phyloP scores from a whole-genome alignment of 371 early-diverging fungal genomes.

The Apophysomyces elegans region DNA sequence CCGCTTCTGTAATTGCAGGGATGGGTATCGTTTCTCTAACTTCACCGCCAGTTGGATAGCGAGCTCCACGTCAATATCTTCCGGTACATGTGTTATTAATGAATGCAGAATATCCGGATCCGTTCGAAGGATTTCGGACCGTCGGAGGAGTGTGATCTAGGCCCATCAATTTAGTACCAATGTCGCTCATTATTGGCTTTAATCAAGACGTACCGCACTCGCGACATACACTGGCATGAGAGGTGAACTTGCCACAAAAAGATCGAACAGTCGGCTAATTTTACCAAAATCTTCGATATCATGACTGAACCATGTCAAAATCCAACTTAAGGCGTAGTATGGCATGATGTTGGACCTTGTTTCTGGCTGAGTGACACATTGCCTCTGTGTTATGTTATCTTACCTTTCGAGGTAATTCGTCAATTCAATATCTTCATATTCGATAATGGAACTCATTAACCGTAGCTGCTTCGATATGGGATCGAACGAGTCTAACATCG shows the following conservation, averaged over 20 bases:
- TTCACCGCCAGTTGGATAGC: slow-evolving; percentile 50
- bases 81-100: slow-evolving; percentile 62
- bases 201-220: slow-evolving; percentile 53
- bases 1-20: slow-evolving; percentile 55
- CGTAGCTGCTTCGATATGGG: slow-evolving; percentile 50
- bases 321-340: slow-evolving; percentile 85
- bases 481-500: slow-evolving; percentile 57
- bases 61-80: slow-evolving; percentile 54
- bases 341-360: slow-evolving; percentile 62
- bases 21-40: slow-evolving; percentile 50
- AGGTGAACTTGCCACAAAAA: slow-evolving; percentile 75
- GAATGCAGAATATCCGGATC: slow-evolving; percentile 67
- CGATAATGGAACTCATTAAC: slow-evolving; percentile 51
- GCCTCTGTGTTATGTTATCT: not conserved
- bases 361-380: slow-evolving; percentile 1
- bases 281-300: slow-evolving; percentile 65
- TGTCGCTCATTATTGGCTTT: not conserved
- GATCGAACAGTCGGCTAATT: slow-evolving; percentile 75
- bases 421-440: slow-evolving; percentile 49
- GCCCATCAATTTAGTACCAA: not conserved
- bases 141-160: slow-evolving; percentile 57
- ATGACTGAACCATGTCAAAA: slow-evolving; percentile 89
- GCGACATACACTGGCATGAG: slow-evolving; percentile 78
- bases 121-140: slow-evolving; percentile 54
- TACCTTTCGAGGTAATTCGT: slow-evolving; percentile 42